Base-by-base conservation (phyloP, 2,329 filamentous ascomycete genomes). In the Fusarium sarcochroum region DNA sequence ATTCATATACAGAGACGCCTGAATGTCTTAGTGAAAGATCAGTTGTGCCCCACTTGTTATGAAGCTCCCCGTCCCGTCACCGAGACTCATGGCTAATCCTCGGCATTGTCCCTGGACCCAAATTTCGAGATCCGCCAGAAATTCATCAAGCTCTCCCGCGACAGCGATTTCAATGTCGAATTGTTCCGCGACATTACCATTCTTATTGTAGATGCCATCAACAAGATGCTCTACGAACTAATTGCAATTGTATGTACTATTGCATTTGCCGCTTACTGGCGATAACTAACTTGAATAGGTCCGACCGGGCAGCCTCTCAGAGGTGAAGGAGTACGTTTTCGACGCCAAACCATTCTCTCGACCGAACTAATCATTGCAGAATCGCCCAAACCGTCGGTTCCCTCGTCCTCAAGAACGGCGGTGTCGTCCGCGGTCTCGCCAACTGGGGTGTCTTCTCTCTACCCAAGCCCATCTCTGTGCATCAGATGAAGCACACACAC, bases 361-460 rank as follows among this genome's bases (percentile, higher is more conserved):
- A 38, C 35, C 50, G 34, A 58, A 63, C 68, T 71, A 46, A 74
- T 18, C 17, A 34, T 35, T 9, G 7, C 20, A 97, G 94, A 86
- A 97, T 98, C 81, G 93, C 94, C 79, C 89, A 91, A 76, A 93
- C 93, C 55, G 89, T 93, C 69, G 95, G 95, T 74, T 89, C 90
- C 72, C 87, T 95, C 69, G 87, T 99, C 78, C 91, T 99, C 75
- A 87, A 88, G 73, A 88, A 90, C 71, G 91, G 92, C 79, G 96
- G 96, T 80, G 94, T 98, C 58, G 89, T 99, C 77, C 94, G 96
- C 74, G 94, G 94, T 78, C 87, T 97, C 77, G 91, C 91, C 73
- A 99, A 99, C 86, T 99, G 96, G 96, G 96, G 96, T 77, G 87
- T 92, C 73, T 98, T 96, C 83, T 86, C 91, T 47, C 91, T 99